These are phyloP conservation scores for Rhodotorula kratochvilovae DNA, from an alignment of 768 basidiomycete species.

Conservation along the genomic window DNA sequence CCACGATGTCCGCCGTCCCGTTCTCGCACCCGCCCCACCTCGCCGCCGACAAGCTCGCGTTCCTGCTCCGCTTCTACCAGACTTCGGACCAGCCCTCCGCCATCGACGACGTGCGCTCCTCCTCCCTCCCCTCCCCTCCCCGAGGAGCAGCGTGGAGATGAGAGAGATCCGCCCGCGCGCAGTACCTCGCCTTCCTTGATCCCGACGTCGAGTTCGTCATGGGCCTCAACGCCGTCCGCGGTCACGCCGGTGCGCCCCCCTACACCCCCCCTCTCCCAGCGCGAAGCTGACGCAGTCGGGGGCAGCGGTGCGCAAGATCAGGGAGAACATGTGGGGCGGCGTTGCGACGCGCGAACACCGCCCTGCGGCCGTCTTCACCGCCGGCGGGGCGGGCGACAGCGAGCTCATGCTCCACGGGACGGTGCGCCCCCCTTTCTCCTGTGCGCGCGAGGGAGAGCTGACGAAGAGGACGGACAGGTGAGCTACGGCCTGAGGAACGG, in stretches of 20 bases:
- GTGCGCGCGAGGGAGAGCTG: too few species aligned
- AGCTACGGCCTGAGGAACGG: constrained; percentile 30
- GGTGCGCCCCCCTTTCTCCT: not conserved
- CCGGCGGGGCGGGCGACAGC: not conserved
- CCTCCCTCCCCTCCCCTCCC: too few species aligned
- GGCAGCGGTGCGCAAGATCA: constrained; percentile 31
- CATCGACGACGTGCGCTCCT: not conserved
- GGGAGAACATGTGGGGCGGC: constrained; percentile 34
- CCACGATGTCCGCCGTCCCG: too few species aligned
- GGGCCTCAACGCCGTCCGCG: constrained; percentile 24
- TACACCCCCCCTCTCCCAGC: too few species aligned
- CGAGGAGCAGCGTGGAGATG: too few species aligned
- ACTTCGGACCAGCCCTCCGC: not conserved
- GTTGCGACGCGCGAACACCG: constrained; percentile 18
- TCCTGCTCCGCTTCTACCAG: constrained; percentile 6
- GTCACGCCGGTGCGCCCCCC: too few species aligned
- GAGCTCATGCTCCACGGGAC: constrained; percentile 31
- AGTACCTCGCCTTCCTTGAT: constrained; percentile 19
- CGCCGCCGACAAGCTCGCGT: not conserved
- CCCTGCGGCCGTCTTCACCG: not conserved
- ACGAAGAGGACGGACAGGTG: too few species aligned
- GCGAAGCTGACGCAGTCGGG: too few species aligned
- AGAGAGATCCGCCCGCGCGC: too few species aligned
- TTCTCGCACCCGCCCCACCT: not conserved
- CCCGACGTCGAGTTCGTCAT: constrained; percentile 27